These are phyloP conservation scores for Saxispiralis lemnorum DNA, from an alignment of 495 filamentous ascomycete species.

Conservation along the genomic window DNA sequence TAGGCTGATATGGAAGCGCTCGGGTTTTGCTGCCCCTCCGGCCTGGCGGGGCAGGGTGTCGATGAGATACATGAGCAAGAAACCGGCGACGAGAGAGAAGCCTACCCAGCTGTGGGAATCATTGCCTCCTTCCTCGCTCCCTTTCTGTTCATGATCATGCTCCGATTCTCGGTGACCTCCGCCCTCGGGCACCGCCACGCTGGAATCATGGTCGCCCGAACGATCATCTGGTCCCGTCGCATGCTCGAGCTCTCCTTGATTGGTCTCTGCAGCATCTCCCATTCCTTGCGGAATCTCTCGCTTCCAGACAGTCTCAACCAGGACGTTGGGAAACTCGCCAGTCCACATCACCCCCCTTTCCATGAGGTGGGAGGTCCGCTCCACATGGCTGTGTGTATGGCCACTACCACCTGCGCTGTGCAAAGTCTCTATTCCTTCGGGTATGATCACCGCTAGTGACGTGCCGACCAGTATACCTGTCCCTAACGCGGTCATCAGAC, in stretches of 20 bases:
- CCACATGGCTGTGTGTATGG: conserved; percentile 24
- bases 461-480: conserved; percentile 91
- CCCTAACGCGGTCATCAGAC: conserved; percentile 79
- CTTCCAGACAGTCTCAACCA: too few relatives aligned
- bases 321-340: too few relatives aligned
- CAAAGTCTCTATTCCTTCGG: conserved; percentile 84
- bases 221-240: conserved; percentile 2
- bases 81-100: conserved; percentile 68
- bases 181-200: conserved; percentile 6
- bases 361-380: too few relatives aligned
- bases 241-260: neutral
- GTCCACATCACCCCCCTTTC: too few relatives aligned
- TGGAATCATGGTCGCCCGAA: neutral
- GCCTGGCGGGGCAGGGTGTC: conserved; percentile 69
- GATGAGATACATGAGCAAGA: conserved; percentile 92
- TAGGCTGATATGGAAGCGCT: conserved; percentile 59
- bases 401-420: conserved; percentile 40
- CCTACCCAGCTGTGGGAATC: conserved; percentile 62
- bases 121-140: conserved; percentile 17
- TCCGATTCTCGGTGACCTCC: conserved; percentile 24
- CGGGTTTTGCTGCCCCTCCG: conserved; percentile 33
- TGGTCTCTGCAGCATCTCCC: too few relatives aligned
- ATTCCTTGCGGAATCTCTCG: too few relatives aligned
- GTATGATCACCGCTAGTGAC: conserved; percentile 90
- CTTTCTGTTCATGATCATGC: conserved; percentile 15